phyloP scores from a whole-genome alignment of 2,329 filamentous ascomycete species.

The Ceratocystiopsis minuta region DNA sequence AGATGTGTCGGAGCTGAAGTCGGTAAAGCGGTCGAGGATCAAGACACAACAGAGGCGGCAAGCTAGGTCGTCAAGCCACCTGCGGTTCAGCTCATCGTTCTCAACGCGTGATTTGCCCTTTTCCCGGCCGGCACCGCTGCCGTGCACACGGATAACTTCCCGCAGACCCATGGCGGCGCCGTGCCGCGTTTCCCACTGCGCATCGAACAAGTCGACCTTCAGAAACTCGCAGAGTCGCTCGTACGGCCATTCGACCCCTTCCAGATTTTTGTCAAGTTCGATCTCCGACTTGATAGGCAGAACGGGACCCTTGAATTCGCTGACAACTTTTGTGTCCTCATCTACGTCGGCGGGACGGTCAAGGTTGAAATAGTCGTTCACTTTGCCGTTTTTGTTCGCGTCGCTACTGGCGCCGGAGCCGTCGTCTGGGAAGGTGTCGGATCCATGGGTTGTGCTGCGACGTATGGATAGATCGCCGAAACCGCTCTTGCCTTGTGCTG shows the following conservation, averaged over 20 bases:
- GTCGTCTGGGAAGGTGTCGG: conserved; percentile 44
- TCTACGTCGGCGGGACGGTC: conserved; percentile 63
- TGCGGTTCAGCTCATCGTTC: conserved; percentile 64
- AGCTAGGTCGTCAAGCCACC: conserved; percentile 88
- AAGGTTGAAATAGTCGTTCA: conserved; percentile 76
- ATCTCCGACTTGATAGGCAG: conserved; percentile 74
- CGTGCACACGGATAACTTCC: conserved; percentile 84
- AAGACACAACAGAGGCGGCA: conserved; percentile 88
- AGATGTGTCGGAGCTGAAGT: conserved; percentile 94
- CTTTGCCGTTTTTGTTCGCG: conserved; percentile 42
- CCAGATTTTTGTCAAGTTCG: conserved; percentile 55
- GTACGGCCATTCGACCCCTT: conserved; percentile 82
- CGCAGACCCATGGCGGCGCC: conserved; percentile 89
- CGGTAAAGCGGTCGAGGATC: conserved; percentile 92
- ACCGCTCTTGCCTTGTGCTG: conserved; percentile 68
- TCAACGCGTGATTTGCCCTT: conserved; percentile 51
- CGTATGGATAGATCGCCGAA: conserved; percentile 72
- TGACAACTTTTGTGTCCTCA: conserved; percentile 80
- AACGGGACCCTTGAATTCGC: conserved; percentile 79
- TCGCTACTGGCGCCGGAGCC: conserved; percentile 33
- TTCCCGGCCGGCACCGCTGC: conserved; percentile 64
- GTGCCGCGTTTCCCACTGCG: conserved; percentile 87
- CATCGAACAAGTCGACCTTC: conserved; percentile 82
- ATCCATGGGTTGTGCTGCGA: conserved; percentile 39
- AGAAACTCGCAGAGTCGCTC: conserved; percentile 88